phyloP scores from a whole-genome alignment of 305 asterid species.

The Salvia sclarea region DNA sequence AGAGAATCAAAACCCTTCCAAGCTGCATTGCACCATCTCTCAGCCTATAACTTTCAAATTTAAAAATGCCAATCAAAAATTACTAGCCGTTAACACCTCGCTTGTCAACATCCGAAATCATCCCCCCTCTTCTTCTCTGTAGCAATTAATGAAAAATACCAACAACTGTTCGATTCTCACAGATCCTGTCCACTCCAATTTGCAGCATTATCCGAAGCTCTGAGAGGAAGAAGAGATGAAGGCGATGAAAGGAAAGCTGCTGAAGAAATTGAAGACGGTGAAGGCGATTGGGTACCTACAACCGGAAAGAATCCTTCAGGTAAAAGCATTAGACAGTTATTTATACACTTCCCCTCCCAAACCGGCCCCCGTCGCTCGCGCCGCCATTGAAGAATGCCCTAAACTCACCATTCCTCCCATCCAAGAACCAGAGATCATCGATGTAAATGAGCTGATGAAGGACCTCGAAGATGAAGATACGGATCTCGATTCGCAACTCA shows the following conservation, averaged over 20 bases:
- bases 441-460: constrained; percentile 66
- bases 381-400: constrained; percentile 36
- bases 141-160: constrained; percentile 31
- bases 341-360: constrained; percentile 42
- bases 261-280: constrained; percentile 76
- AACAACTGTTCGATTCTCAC: not conserved
- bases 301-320: constrained; percentile 70
- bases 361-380: constrained; percentile 31
- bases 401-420: constrained; percentile 24
- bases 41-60: constrained; percentile 53
- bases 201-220: constrained; percentile 8
- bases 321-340: constrained; percentile 59
- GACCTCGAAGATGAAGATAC: constrained; percentile 64
- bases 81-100: constrained; percentile 66
- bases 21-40: constrained; percentile 47
- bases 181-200: not conserved
- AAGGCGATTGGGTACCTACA: constrained; percentile 75
- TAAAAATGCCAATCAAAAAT: constrained; percentile 36
- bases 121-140: constrained; percentile 31
- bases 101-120: constrained; percentile 11
- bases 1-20: constrained; percentile 12
- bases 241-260: constrained; percentile 74
- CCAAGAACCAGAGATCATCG: constrained; percentile 61
- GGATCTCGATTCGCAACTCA: constrained; percentile 26
- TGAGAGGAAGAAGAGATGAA: constrained; percentile 42